Evolutionary conservation across 208 protist species (phyloP).

Genomic region (Trypanosoma conorhini): DNA sequence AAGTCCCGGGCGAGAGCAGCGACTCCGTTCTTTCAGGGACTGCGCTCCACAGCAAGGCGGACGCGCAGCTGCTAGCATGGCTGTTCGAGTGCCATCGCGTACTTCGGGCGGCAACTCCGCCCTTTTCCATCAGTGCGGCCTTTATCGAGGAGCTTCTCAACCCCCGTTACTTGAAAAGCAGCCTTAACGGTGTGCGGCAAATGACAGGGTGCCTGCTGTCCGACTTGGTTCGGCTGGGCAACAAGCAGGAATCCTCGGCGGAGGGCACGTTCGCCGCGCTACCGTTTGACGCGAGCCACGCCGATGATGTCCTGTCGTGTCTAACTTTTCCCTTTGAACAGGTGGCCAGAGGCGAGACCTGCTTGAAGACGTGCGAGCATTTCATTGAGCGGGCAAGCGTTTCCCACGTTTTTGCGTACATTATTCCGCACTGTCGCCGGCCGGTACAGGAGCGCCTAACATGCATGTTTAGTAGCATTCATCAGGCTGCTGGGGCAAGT

Average conservation of each 20-base stretch:
- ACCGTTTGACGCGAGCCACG: slow-evolving; percentile 38
- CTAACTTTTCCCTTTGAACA: slow-evolving; percentile 49
- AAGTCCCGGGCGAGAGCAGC: not conserved
- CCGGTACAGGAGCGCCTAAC: slow-evolving; percentile 30
- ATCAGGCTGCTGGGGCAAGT: slow-evolving; percentile 18
- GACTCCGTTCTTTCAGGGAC: slow-evolving; percentile 8
- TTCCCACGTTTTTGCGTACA: slow-evolving; percentile 45
- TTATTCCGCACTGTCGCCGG: slow-evolving; percentile 52
- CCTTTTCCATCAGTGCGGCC: slow-evolving; percentile 23
- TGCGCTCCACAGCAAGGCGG: slow-evolving; percentile 24
- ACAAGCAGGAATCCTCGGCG: not conserved
- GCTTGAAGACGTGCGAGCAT: slow-evolving; percentile 39
- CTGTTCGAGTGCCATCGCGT: slow-evolving; percentile 39
- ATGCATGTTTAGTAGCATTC: slow-evolving; percentile 40
- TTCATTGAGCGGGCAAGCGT: slow-evolving; percentile 55
- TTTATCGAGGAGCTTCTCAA: slow-evolving; percentile 48
- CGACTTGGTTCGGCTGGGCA: slow-evolving; percentile 51
- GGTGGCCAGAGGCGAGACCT: slow-evolving; percentile 21
- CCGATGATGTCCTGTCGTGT: slow-evolving; percentile 49
- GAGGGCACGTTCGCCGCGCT: slow-evolving; percentile 12
- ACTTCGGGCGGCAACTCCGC: slow-evolving; percentile 27
- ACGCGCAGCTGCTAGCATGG: slow-evolving; percentile 31
- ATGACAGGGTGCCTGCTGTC: slow-evolving; percentile 65
- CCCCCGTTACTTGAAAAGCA: slow-evolving; percentile 52
- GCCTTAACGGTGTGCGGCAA: slow-evolving; percentile 50